Conservation (phyloP, 208 protist species). For the Crithidia sp. region DNA sequence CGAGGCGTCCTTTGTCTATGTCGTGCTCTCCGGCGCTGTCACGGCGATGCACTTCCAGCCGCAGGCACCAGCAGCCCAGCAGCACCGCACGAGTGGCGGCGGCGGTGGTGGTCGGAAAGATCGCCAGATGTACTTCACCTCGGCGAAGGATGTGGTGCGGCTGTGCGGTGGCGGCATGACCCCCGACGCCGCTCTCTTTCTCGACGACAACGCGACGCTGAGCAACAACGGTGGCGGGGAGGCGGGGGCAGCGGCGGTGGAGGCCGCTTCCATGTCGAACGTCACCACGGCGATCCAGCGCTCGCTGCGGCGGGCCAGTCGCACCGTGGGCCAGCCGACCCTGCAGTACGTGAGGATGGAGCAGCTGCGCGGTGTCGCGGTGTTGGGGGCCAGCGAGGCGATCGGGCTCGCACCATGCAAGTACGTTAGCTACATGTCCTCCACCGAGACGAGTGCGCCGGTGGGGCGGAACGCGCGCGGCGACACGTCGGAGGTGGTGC, state of each 20-base stretch:
- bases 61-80: slow-evolving; percentile 23
- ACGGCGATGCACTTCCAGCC: slow-evolving; percentile 71
- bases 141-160: slow-evolving; percentile 61
- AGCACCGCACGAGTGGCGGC: slow-evolving; percentile 12
- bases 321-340: slow-evolving; percentile 80
- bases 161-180: slow-evolving; percentile 51
- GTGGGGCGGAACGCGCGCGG: slow-evolving; percentile 5
- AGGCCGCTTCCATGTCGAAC: slow-evolving; percentile 64
- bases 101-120: slow-evolving; percentile 16
- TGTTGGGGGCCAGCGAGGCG: slow-evolving; percentile 72
- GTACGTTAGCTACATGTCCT: slow-evolving; percentile 59
- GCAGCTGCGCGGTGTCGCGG: slow-evolving; percentile 55
- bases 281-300: slow-evolving; percentile 76
- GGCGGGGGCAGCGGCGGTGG: slow-evolving; percentile 27
- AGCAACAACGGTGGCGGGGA: slow-evolving; percentile 25
- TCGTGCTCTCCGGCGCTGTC: slow-evolving; percentile 70
- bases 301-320: slow-evolving; percentile 64
- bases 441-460: slow-evolving; percentile 24
- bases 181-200: slow-evolving; percentile 11
- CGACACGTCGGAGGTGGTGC: slow-evolving; percentile 39
- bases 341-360: slow-evolving; percentile 62
- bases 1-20: slow-evolving; percentile 78
- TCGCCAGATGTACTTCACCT: slow-evolving; percentile 78
- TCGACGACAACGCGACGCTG: background rate
- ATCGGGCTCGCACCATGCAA: slow-evolving; percentile 70